A percentile compares a stretch with the other conserved stretches of the same genome.
These are phyloP conservation scores for Anthracocystis walkeri DNA, from an alignment of 1,284 basidiomycete species.

Conservation along the genomic window DNA sequence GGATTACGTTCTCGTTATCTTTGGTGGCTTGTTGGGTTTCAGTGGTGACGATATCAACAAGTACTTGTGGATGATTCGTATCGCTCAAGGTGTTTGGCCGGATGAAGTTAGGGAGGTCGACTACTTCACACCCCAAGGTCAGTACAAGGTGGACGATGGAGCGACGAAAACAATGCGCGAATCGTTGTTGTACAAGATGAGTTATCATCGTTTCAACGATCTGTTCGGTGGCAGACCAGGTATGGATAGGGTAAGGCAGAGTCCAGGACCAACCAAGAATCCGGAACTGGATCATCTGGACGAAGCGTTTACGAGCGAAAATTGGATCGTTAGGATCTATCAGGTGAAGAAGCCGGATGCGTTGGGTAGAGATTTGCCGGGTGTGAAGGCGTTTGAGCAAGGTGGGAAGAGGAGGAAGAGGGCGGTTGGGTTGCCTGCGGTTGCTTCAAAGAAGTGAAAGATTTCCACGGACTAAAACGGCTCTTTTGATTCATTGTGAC, in stretches of 20 bases:
- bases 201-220: conserved; percentile 68
- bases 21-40: conserved; percentile 95
- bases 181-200: conserved; percentile 80
- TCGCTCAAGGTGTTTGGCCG: conserved; percentile 98
- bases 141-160: conserved; percentile 90
- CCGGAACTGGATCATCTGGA: conserved; percentile 65
- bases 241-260: conserved; percentile 63
- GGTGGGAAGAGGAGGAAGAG: conserved; percentile 83
- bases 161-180: conserved; percentile 93
- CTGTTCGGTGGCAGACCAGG: conserved; percentile 70
- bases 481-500: no score
- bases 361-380: conserved; percentile 79
- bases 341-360: conserved; percentile 94
- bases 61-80: conserved; percentile 87
- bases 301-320: conserved; percentile 68
- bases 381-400: conserved; percentile 80
- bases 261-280: conserved; percentile 44
- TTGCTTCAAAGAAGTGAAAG: conserved; percentile 8
- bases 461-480: no score
- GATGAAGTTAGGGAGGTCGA: conserved; percentile 94
- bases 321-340: conserved; percentile 80
- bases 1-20: conserved; percentile 96
- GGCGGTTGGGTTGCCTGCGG: conserved; percentile 23
- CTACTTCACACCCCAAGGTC: conserved; percentile 93
- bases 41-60: conserved; percentile 99